Evolutionary conservation across 2,329 filamentous ascomycete species (phyloP).

Genomic region (Furcasterigmium sp.): DNA sequence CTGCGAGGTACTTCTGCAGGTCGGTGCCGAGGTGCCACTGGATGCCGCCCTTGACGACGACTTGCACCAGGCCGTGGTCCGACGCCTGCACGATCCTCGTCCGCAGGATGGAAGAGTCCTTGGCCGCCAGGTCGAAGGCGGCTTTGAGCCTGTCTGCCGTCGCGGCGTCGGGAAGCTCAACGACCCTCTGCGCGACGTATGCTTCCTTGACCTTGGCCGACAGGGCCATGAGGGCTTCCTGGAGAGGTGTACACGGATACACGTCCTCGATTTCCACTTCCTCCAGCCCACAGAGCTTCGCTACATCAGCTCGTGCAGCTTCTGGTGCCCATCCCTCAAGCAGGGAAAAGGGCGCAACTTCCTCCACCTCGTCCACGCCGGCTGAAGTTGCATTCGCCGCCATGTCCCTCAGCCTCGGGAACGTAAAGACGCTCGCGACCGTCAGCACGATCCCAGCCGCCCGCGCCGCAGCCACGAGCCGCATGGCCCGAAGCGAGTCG

Average conservation of each 20-base stretch:
- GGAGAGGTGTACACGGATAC: conserved; percentile 49
- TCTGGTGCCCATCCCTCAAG: conserved; percentile 27
- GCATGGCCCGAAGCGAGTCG: conserved; percentile 49
- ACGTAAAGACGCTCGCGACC: conserved; percentile 40
- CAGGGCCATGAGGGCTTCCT: conserved; percentile 49
- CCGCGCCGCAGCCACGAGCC: conserved; percentile 37
- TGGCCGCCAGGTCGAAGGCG: conserved; percentile 34
- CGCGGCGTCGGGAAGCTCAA: conserved; percentile 29
- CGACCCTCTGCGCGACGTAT: conserved; percentile 46
- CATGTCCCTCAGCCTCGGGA: conserved; percentile 38
- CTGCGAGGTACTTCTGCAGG: conserved; percentile 32
- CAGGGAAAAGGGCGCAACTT: conserved; percentile 30
- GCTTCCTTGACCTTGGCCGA: conserved; percentile 44
- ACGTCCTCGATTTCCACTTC: conserved; percentile 37
- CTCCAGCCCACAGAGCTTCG: conserved; percentile 32
- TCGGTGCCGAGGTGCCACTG: conserved; percentile 25
- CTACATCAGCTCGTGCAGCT: conserved; percentile 28
- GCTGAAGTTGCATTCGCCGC: conserved; percentile 25
- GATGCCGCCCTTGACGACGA: conserved; percentile 35
- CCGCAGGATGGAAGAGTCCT: conserved; percentile 35
- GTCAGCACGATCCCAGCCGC: conserved; percentile 31
- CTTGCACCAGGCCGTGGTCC: conserved; percentile 38
- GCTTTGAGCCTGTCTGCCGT: conserved; percentile 30
- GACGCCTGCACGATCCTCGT: conserved; percentile 43
- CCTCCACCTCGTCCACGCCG: conserved; percentile 10